A percentile compares a stretch with the other conserved stretches of the same genome.
Conservation (phyloP, 2,329 filamentous ascomycete species). For the Pseudocercospora eumusae region DNA sequence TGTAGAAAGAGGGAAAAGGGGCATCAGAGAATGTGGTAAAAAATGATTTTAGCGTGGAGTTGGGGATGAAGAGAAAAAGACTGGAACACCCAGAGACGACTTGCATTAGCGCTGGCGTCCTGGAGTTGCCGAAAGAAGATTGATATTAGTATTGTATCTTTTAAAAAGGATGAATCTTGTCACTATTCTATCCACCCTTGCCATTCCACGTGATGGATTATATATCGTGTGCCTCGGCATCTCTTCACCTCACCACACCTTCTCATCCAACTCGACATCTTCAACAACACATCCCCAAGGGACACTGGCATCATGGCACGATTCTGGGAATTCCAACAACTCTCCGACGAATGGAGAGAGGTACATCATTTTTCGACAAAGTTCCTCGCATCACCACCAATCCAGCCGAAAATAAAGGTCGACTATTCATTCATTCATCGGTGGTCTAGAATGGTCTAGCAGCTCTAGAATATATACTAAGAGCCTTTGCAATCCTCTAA, state of each 20-base stretch:
- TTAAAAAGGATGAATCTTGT: background rate
- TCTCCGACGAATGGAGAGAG: constrained; percentile 28
- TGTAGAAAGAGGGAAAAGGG: constrained; percentile 53
- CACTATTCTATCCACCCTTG: background rate
- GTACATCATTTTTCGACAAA: constrained; percentile 44
- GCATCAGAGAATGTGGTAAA: background rate
- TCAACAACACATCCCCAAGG: too few species aligned
- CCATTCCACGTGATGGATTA: background rate
- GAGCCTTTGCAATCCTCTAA: constrained; percentile 51
- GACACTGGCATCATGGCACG: constrained; percentile 28
- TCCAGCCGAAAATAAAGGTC: background rate
- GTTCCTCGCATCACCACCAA: constrained; percentile 36
- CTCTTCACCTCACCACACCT: background rate
- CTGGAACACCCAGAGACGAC: background rate
- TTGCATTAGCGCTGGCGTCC: constrained; percentile 6
- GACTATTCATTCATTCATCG: constrained; percentile 41
- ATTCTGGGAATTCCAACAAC: constrained; percentile 37
- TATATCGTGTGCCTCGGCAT: background rate
- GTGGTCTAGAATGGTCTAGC: constrained; percentile 46
- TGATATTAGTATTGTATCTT: background rate
- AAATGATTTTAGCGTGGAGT: constrained; percentile 7
- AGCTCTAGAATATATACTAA: constrained; percentile 46
- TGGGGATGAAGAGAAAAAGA: background rate
- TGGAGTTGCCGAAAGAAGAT: background rate
- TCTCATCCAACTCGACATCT: background rate